phyloP scores from a whole-genome alignment of 305 asterid species.

The Rubia tinctorum region DNA sequence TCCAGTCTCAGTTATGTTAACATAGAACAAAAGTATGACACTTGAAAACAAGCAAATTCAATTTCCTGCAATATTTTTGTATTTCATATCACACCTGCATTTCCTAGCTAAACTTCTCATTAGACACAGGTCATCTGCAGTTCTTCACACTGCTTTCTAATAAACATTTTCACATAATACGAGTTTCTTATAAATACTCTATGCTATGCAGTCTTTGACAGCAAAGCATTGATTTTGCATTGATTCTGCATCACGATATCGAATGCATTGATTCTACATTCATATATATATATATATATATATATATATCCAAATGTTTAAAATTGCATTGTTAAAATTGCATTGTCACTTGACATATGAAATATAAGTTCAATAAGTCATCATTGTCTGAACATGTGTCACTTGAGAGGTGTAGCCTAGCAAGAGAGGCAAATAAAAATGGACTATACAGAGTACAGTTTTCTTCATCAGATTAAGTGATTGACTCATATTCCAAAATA shows the following conservation, averaged over 20 bases:
- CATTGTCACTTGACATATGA: background rate
- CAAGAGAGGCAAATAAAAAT: background rate
- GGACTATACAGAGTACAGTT: background rate
- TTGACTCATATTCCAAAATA: background rate
- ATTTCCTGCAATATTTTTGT: background rate
- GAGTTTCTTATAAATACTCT: background rate
- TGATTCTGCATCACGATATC: background rate
- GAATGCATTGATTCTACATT: background rate
- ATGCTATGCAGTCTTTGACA: too few species aligned
- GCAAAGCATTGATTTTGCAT: too few species aligned
- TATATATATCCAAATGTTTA: too few species aligned
- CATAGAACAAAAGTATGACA: background rate
- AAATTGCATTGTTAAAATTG: too few species aligned
- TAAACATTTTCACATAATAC: background rate
- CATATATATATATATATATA: too few species aligned
- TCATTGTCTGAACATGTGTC: too few species aligned
- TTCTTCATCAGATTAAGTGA: background rate
- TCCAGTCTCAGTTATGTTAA: slow-evolving; percentile 14
- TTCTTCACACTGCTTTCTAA: background rate
- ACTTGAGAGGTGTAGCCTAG: background rate
- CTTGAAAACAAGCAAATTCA: background rate
- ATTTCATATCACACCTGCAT: background rate
- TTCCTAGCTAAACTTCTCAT: background rate
- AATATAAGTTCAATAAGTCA: background rate
- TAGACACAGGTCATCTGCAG: slow-evolving; percentile 8